Conservation (phyloP, 331 rosid genomes). For the Pyrus hybrid region DNA sequence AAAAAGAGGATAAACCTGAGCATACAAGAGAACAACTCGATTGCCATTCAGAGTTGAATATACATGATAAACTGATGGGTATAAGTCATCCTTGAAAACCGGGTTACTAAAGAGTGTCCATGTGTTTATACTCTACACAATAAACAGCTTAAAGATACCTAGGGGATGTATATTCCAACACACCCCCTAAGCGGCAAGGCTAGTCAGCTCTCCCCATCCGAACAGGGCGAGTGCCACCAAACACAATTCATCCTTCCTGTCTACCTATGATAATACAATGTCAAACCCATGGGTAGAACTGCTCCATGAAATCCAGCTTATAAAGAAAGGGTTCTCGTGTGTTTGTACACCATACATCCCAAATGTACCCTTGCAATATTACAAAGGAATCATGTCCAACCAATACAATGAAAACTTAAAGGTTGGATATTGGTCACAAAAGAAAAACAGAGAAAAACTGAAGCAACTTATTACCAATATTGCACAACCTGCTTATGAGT, state of each 20-base stretch:
- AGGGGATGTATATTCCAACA: background rate
- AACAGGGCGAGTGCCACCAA: background rate
- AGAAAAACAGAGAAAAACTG: background rate
- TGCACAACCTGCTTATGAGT: background rate
- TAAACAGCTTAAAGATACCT: background rate
- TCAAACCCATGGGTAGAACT: background rate
- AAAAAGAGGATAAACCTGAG: slow-evolving; percentile 12
- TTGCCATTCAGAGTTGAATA: background rate
- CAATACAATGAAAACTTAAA: background rate
- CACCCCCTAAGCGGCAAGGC: background rate
- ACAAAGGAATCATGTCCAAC: background rate
- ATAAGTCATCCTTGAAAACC: background rate
- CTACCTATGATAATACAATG: background rate
- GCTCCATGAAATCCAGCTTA: background rate
- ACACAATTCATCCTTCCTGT: background rate
- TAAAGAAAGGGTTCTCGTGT: background rate
- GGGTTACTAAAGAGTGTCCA: background rate
- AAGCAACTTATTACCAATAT: background rate
- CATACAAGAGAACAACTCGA: background rate
- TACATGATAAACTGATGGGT: background rate
- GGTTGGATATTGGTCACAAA: background rate
- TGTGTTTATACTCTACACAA: background rate
- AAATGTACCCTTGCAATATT: background rate
- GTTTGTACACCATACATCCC: background rate
- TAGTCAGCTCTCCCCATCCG: background rate